phyloP scores from a whole-genome alignment of 2,329 filamentous ascomycete species.

The Microascus cirrosus region DNA sequence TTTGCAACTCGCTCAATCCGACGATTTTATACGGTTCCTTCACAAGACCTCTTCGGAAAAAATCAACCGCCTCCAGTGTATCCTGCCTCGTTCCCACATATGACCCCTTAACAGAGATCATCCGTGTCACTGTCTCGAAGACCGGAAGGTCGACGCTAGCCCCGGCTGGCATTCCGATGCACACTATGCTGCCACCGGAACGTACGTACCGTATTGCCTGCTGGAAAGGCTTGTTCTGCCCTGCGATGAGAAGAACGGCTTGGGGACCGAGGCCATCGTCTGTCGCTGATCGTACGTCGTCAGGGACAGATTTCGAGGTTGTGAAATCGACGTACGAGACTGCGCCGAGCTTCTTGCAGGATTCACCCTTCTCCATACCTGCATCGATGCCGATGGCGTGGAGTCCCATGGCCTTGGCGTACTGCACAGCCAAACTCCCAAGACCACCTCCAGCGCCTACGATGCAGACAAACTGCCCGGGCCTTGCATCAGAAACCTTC shows the following conservation, averaged over 20 bases:
- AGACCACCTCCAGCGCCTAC: slow-evolving; percentile 81
- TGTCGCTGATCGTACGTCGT: slow-evolving; percentile 73
- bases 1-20: slow-evolving; percentile 66
- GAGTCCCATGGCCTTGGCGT: slow-evolving; percentile 83
- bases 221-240: slow-evolving; percentile 86
- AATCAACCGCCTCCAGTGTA: slow-evolving; percentile 78
- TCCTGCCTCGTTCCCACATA: slow-evolving; percentile 92
- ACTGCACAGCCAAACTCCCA: slow-evolving; percentile 70
- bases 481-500: slow-evolving; percentile 66
- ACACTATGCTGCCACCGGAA: slow-evolving; percentile 69
- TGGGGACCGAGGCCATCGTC: slow-evolving; percentile 74
- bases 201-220: slow-evolving; percentile 85
- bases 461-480: slow-evolving; percentile 71
- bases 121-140: slow-evolving; percentile 78
- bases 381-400: slow-evolving; percentile 71
- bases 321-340: slow-evolving; percentile 69
- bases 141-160: slow-evolving; percentile 75
- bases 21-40: slow-evolving; percentile 78
- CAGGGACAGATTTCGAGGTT: slow-evolving; percentile 63
- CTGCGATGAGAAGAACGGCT: slow-evolving; percentile 77
- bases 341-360: slow-evolving; percentile 61
- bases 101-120: slow-evolving; percentile 85
- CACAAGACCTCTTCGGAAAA: slow-evolving; percentile 75
- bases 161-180: slow-evolving; percentile 75
- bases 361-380: slow-evolving; percentile 66